These are phyloP conservation scores for Phlyctochytrium bullatum DNA, from an alignment of 192 early-diverging fungal species.

Conservation along the genomic window DNA sequence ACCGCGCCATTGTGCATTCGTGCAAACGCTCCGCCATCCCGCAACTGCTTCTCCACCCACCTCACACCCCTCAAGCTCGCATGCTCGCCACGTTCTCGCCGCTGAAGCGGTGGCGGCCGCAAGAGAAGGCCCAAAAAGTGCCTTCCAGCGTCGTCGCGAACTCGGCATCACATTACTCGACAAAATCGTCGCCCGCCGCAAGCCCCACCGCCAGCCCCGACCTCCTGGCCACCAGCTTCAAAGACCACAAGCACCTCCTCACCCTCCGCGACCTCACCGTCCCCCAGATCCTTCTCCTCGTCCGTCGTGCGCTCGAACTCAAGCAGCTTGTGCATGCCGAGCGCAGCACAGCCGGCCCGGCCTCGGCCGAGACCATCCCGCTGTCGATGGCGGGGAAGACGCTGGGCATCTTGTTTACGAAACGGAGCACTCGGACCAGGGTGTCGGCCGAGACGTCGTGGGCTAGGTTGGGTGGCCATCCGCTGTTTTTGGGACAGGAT, in stretches of 20 bases:
- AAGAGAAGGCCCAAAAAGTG: no score
- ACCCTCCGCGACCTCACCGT: constrained; percentile 79
- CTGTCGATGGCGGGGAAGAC: constrained; percentile 68
- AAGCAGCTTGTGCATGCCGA: constrained; percentile 66
- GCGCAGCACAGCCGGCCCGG: neutral
- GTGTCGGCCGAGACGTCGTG: constrained; percentile 92
- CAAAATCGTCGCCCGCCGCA: no score
- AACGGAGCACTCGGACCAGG: constrained; percentile 93
- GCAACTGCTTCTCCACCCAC: no score
- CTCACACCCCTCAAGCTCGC: no score
- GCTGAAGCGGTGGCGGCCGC: no score
- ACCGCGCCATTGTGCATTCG: no score
- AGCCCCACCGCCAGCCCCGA: no score
- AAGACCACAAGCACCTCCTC: constrained; percentile 58
- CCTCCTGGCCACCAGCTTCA: no score
- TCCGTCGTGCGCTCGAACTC: constrained; percentile 74
- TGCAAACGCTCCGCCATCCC: no score
- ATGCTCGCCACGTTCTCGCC: no score
- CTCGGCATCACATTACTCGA: no score
- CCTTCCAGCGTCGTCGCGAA: no score
- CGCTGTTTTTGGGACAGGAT: constrained; percentile 91
- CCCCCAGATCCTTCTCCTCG: constrained; percentile 72
- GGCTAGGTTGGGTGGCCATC: constrained; percentile 89
- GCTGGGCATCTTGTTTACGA: constrained; percentile 91
- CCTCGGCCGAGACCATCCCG: neutral